Conservation (phyloP, 495 filamentous ascomycete genomes). For the Xylaria sp. region DNA sequence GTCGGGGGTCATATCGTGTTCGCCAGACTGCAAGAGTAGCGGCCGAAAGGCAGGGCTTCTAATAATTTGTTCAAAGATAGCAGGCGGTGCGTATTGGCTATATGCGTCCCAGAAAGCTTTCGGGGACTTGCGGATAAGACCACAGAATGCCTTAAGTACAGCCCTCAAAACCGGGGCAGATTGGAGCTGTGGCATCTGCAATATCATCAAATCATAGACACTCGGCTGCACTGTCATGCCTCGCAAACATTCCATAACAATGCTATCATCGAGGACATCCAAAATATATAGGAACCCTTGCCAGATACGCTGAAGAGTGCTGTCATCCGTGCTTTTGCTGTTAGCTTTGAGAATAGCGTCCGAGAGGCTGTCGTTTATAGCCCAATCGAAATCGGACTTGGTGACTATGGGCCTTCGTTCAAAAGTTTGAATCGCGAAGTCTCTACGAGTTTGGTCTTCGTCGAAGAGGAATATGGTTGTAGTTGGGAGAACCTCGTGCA, state of each 20-base stretch:
- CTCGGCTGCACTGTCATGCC: conserved; percentile 74
- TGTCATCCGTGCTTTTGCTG: conserved; percentile 53
- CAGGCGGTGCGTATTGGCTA: conserved; percentile 74
- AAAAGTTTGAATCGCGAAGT: conserved; percentile 76
- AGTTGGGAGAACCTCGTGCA: conserved; percentile 75
- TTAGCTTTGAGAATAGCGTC: conserved; percentile 52
- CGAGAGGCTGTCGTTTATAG: conserved; percentile 69
- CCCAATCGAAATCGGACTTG: conserved; percentile 80
- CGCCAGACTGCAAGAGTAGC: conserved; percentile 63
- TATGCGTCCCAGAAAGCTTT: conserved; percentile 87
- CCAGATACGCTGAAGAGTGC: conserved; percentile 71
- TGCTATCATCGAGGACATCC: conserved; percentile 70
- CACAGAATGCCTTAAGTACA: conserved; percentile 69
- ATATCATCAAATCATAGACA: conserved; percentile 76
- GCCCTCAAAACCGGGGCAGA: conserved; percentile 63
- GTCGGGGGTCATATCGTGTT: conserved; percentile 60
- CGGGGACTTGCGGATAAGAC: conserved; percentile 73
- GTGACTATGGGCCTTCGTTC: conserved; percentile 64
- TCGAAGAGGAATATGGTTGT: conserved; percentile 84
- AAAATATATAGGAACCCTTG: conserved; percentile 74
- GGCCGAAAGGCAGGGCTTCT: conserved; percentile 70
- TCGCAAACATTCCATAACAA: conserved; percentile 78
- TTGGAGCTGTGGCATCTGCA: conserved; percentile 68
- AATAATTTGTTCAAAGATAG: conserved; percentile 78
- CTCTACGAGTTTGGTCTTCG: conserved; percentile 59